Evolutionary conservation across 2,329 filamentous ascomycete genomes (phyloP).

Genomic region (Clarireedia paspali): DNA sequence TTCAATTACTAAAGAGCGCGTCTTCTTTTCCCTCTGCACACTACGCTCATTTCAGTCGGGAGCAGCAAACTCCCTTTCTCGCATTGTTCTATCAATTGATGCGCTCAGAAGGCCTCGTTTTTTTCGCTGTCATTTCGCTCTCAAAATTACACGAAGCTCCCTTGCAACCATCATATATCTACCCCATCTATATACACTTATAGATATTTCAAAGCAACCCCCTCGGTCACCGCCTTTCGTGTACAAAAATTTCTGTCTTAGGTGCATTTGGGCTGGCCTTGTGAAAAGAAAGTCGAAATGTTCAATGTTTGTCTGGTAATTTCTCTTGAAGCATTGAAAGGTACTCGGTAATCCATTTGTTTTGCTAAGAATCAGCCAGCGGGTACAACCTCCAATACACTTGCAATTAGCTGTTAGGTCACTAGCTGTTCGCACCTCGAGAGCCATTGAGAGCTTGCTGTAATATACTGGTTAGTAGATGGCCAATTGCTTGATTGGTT

Average conservation of each 20-base stretch:
- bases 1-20: background rate
- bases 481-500: conserved; percentile 20
- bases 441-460: conserved; percentile 16
- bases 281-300: conserved; percentile 25
- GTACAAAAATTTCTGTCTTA: conserved; percentile 17
- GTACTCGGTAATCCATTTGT: conserved; percentile 16
- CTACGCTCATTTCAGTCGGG: conserved; percentile 8
- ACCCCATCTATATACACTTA: background rate
- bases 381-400: conserved; percentile 14
- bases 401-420: conserved; percentile 19
- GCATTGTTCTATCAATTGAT: conserved; percentile 2
- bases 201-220: background rate
- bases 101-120: background rate
- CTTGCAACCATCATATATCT: conserved; percentile 4
- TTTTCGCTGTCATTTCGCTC: background rate
- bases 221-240: conserved; percentile 17
- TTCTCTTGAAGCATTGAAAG: conserved; percentile 31
- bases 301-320: conserved; percentile 25
- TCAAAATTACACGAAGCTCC: conserved; percentile 3
- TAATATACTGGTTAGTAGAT: conserved; percentile 29
- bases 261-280: conserved; percentile 22
- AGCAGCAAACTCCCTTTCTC: conserved; percentile 1
- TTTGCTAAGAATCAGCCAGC: background rate
- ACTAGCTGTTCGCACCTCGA: conserved; percentile 15
- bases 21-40: conserved; percentile 1